Base-by-base conservation (phyloP, 805 yeast genomes). In the Tetrapisispora nanseiensis region DNA sequence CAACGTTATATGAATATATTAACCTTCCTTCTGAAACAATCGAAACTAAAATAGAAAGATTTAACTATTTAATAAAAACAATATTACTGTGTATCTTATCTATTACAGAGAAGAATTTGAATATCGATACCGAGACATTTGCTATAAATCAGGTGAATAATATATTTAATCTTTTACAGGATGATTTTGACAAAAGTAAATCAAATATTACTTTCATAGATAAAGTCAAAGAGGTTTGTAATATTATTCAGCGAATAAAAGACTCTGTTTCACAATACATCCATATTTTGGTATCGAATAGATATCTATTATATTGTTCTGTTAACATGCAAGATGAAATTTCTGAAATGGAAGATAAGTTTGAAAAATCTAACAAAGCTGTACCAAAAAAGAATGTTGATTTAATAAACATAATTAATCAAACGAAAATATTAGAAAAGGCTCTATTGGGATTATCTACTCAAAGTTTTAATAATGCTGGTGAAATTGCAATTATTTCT, bases 1-100 rank as follows among this genome's bases (percentile, higher is more conserved):
- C 58, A 1, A 66, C 63, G 24, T 35, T 66, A 12, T 55, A 56
- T 37, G 54, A 54, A 48, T 50, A 44, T 27, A 33, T 47, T 8
- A 47, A 37, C 27, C 37, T 44, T 6, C 39, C 63, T 3, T 41
- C 59, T 1, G 41, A 41, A 3, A 41, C 42, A 7, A 49, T 71
- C n/a, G 57, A 55, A 29, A 48, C 42, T 4, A 67, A 60, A 33
- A 49, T 67, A 22, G 51, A 57, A 35, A 61, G 65, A 42, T 54
- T 67, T 11, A 70, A 68, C 27, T 47, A 59, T 24, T 41, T 71
- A 33, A 59, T 73, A 41, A 62, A 72, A n/a, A 65, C 69, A 35
- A 52, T 67, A 39, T 54, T 74, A 3, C 70, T 75, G 52, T 58
- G 67, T 31, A 45, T 72, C 18, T 45, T 74, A 34, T 65, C 76